These are phyloP conservation scores for Salix udensis DNA, from an alignment of 345 rosid genomes.

Conservation along the genomic window DNA sequence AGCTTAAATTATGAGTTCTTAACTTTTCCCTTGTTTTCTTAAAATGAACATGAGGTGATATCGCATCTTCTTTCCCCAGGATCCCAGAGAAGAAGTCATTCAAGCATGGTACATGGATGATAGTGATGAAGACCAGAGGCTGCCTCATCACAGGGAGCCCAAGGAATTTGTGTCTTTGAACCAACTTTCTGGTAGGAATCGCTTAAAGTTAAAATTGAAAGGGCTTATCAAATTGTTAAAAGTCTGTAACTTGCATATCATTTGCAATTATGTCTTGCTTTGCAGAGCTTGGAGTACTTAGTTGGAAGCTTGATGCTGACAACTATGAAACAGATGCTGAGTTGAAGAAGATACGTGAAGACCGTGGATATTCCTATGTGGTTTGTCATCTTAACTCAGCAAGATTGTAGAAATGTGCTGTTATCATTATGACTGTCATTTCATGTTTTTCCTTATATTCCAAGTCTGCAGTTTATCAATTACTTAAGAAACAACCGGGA, in stretches of 20 bases:
- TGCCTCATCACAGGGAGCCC: conserved; percentile 85
- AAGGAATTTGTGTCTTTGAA: conserved; percentile 72
- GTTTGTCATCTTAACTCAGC: conserved; percentile 34
- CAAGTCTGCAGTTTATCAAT: not conserved
- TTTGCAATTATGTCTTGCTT: conserved; percentile 4
- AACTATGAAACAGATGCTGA: conserved; percentile 81
- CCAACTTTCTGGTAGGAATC: conserved; percentile 55
- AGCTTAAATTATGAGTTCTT: not conserved
- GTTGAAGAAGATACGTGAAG: conserved; percentile 78
- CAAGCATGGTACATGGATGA: conserved; percentile 97
- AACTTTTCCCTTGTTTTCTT: not conserved
- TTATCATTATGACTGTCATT: not conserved
- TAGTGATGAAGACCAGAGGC: conserved; percentile 77
- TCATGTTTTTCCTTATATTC: not conserved
- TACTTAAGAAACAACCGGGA: not conserved
- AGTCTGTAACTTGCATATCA: not conserved
- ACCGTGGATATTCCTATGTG: conserved; percentile 85
- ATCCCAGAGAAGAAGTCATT: conserved; percentile 65
- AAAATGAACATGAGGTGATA: not conserved
- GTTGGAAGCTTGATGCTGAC: conserved; percentile 93
- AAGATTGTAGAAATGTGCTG: not conserved
- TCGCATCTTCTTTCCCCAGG: conserved; percentile 25
- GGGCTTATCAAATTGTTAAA: not conserved
- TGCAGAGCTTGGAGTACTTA: conserved; percentile 81
- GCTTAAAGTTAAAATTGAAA: not conserved